These are phyloP conservation scores for Pigoraptor vietnamica DNA, from an alignment of 78 protist genomes.

Conservation along the genomic window DNA sequence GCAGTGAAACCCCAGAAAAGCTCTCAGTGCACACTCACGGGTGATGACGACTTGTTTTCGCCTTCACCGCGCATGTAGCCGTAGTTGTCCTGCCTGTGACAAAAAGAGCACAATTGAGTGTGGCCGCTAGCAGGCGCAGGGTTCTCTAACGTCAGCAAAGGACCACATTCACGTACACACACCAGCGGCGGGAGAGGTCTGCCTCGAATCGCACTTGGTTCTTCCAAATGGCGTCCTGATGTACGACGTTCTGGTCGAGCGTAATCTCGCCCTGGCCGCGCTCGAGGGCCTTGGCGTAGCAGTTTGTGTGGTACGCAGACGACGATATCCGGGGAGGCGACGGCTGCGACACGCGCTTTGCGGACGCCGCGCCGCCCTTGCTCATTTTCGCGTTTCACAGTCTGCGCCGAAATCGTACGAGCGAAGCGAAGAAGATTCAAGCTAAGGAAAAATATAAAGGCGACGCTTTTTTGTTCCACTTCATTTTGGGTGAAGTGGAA, in stretches of 20 bases:
- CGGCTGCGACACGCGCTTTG: neutral
- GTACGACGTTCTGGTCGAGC: neutral
- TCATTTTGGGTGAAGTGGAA: no score
- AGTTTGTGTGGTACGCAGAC: neutral
- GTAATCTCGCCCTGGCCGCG: neutral
- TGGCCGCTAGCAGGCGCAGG: no score
- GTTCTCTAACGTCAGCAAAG: neutral
- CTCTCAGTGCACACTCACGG: no score
- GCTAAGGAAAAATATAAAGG: no score
- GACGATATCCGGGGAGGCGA: neutral
- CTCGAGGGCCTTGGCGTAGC: neutral
- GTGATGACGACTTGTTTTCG: no score
- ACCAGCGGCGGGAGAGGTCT: neutral
- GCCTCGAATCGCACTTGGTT: neutral
- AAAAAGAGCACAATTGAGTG: neutral
- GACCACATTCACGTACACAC: neutral
- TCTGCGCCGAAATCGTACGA: no score
- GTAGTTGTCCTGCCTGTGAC: neutral
- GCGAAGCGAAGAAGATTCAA: no score
- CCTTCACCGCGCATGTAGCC: neutral
- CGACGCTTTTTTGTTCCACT: no score
- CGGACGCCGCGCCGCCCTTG: neutral
- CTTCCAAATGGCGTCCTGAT: neutral
- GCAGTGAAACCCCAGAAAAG: neutral
- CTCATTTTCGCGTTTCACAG: neutral